Evolutionary conservation across 176 grass and related monocot species (phyloP).

Genomic region (Oryza glumipatula): DNA sequence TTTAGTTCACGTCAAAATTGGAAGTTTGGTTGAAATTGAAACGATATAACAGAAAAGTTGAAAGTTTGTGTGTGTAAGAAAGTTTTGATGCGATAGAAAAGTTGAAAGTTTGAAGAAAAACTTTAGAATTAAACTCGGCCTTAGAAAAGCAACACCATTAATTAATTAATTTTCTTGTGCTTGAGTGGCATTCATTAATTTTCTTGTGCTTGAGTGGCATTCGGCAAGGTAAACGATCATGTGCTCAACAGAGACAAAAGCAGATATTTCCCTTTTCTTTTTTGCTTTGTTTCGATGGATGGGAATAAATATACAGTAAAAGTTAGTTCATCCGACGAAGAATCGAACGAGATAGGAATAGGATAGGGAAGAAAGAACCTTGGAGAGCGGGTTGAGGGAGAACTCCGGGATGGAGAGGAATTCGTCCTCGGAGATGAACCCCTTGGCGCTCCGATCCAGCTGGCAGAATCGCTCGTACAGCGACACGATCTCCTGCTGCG

Average conservation of each 20-base stretch:
- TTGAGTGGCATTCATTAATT: not conserved
- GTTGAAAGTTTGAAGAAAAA: too few relatives aligned
- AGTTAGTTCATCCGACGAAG: not conserved
- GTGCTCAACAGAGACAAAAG: not conserved
- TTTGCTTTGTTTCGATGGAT: not conserved
- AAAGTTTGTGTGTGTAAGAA: too few relatives aligned
- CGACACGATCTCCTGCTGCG: conserved; percentile 81
- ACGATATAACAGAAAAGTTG: too few relatives aligned
- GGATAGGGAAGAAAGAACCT: conserved; percentile 40
- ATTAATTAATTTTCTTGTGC: too few relatives aligned
- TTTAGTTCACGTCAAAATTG: too few relatives aligned
- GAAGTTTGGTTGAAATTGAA: too few relatives aligned
- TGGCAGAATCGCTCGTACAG: conserved; percentile 80
- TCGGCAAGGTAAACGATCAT: too few relatives aligned
- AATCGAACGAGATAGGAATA: too few relatives aligned
- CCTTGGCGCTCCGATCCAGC: conserved; percentile 90
- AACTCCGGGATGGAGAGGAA: conserved; percentile 96
- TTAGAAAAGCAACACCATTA: not conserved
- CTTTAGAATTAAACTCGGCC: too few relatives aligned
- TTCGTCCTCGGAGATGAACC: conserved; percentile 88
- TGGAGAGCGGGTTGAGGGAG: conserved; percentile 86
- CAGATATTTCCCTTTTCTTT: not conserved
- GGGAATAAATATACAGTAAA: not conserved
- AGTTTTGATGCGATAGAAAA: too few relatives aligned
- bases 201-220: not conserved